phyloP scores from a whole-genome alignment of 2,329 filamentous ascomycete genomes.

The Bipolaris oryzae region DNA sequence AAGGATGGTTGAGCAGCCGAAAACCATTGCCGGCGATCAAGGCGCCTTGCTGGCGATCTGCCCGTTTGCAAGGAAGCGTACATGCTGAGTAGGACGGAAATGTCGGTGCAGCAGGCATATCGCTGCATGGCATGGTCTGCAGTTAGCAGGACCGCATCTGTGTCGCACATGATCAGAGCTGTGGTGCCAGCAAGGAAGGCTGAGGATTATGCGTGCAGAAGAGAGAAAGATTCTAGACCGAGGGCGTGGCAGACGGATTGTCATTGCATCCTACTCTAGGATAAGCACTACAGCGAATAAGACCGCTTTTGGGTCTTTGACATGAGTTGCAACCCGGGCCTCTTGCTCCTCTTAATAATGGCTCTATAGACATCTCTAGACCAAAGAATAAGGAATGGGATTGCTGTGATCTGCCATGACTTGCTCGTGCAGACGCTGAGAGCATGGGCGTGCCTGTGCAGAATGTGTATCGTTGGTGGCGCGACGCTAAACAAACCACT shows the following conservation, averaged over 20 bases:
- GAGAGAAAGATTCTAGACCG: not conserved
- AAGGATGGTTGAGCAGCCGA: slow-evolving; percentile 33
- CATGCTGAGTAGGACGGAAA: slow-evolving; percentile 16
- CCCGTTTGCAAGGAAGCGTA: slow-evolving; percentile 17
- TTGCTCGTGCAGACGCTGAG: slow-evolving; percentile 6
- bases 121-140: slow-evolving; percentile 25
- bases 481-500: slow-evolving; percentile 3
- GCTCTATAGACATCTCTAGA: slow-evolving; percentile 4
- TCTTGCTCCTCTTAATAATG: slow-evolving; percentile 5
- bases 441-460: not conserved
- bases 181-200: not conserved
- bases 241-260: slow-evolving; percentile 1
- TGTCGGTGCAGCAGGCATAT: slow-evolving; percentile 11
- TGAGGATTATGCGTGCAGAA: not conserved
- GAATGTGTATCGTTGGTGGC: not conserved
- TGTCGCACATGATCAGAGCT: not conserved
- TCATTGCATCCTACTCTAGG: slow-evolving; percentile 12
- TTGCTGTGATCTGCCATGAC: slow-evolving; percentile 1
- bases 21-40: slow-evolving; percentile 25
- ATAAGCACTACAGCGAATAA: slow-evolving; percentile 5
- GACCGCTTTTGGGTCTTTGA: slow-evolving; percentile 3
- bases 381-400: slow-evolving; percentile 9
- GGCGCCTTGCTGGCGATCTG: slow-evolving; percentile 32
- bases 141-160: slow-evolving; percentile 4
- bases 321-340: not conserved